phyloP scores from a whole-genome alignment of 768 basidiomycete genomes.

The Termitomyces sp. region DNA sequence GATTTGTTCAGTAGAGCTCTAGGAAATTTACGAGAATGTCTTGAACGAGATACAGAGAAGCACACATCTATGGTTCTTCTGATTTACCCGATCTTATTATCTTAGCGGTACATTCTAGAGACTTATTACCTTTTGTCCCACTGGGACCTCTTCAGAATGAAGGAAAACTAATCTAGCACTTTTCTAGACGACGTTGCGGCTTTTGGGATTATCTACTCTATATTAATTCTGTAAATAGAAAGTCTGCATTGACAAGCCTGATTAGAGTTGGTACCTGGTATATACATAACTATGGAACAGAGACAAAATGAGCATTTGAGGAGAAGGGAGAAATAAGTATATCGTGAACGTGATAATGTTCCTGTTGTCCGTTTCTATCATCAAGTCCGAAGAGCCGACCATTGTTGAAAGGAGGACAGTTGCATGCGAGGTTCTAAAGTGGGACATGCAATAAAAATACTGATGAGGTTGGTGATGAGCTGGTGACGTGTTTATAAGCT shows the following conservation, averaged over 20 bases:
- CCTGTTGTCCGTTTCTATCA: neutral
- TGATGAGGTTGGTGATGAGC: neutral
- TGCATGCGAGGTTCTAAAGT: neutral
- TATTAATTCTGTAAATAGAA: neutral
- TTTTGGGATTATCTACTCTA: neutral
- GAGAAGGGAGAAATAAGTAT: neutral
- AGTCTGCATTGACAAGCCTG: neutral
- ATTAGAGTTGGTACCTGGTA: neutral
- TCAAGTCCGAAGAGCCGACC: neutral
- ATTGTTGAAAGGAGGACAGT: no score
- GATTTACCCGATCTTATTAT: no score
- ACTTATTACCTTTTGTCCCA: neutral
- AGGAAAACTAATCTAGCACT: neutral
- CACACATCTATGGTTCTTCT: no score
- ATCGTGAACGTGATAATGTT: neutral
- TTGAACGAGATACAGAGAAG: no score
- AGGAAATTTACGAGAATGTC: no score
- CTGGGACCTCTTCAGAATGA: neutral
- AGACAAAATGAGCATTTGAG: neutral
- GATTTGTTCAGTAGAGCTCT: no score
- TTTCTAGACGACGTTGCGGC: neutral
- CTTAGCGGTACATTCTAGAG: neutral
- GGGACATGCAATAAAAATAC: neutral
- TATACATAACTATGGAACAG: neutral
- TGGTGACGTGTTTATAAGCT: neutral